A percentile compares a stretch with the other conserved stretches of the same genome.
Conservation (phyloP, 225 moss, liverwort and hornwort species). For the Pseudisothecium myosuroides region DNA sequence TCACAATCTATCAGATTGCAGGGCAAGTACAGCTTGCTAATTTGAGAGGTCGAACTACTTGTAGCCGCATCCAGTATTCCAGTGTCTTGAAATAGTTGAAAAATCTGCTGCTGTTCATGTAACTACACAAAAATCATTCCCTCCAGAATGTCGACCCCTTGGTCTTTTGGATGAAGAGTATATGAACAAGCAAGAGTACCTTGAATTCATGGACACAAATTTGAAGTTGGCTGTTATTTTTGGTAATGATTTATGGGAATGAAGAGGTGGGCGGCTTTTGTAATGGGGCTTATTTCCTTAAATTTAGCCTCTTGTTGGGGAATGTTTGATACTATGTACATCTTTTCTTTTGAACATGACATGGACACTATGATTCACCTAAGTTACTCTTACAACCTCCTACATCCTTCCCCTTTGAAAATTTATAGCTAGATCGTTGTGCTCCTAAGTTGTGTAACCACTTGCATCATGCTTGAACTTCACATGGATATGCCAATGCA, state of each 20-base stretch:
- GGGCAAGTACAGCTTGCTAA: neutral
- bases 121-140: neutral
- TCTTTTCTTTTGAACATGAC: neutral
- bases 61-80: neutral
- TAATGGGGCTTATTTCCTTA: neutral
- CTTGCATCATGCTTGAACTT: neutral
- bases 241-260: neutral
- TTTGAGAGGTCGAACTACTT: neutral
- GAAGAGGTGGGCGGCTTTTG: neutral
- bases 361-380: neutral
- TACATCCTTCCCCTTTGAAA: neutral
- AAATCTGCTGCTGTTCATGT: neutral
- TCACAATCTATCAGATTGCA: neutral
- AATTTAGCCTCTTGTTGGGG: neutral
- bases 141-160: neutral
- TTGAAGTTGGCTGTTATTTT: neutral
- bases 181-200: neutral
- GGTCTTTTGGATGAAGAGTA: neutral
- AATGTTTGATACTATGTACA: neutral
- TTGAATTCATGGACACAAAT: neutral
- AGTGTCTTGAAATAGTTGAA: neutral
- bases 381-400: neutral
- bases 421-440: neutral
- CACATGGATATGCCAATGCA: neutral
- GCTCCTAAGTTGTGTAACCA: neutral